phyloP scores from a whole-genome alignment of 257 asterid species.

The Voacanga thouarsii region DNA sequence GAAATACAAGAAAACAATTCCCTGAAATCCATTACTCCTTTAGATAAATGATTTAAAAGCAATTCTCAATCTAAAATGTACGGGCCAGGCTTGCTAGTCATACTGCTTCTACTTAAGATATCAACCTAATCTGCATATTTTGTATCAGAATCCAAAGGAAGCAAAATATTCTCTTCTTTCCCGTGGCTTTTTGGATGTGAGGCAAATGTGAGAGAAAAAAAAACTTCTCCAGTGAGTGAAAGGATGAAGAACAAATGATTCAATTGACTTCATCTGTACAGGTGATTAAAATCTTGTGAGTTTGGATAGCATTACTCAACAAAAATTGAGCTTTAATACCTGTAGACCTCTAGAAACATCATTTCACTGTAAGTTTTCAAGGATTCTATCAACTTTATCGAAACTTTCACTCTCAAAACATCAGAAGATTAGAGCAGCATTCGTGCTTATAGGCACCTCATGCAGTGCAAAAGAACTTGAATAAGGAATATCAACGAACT shows the following conservation, averaged over 20 bases:
- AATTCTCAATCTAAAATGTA: neutral
- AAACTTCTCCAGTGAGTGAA: neutral
- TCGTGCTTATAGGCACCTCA: neutral
- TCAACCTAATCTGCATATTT: neutral
- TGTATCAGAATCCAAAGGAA: neutral
- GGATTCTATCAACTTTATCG: neutral
- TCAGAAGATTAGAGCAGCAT: neutral
- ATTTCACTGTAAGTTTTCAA: neutral
- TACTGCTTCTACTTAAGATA: neutral
- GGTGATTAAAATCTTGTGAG: neutral
- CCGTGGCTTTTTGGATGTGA: neutral
- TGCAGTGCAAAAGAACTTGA: neutral
- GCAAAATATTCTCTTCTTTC: neutral
- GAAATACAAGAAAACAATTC: too few species aligned
- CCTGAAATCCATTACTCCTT: too few species aligned
- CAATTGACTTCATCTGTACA: neutral
- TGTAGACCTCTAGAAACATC: neutral
- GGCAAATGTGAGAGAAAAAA: neutral
- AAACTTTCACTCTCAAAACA: neutral
- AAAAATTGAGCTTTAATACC: neutral
- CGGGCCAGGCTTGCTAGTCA: neutral
- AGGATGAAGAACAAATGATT: neutral
- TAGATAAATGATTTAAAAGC: neutral
- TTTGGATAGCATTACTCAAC: neutral
- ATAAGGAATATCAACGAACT: neutral